Evolutionary conservation across 306 rosid species (phyloP).

Genomic region (Cyamopsis tetragonoloba): DNA sequence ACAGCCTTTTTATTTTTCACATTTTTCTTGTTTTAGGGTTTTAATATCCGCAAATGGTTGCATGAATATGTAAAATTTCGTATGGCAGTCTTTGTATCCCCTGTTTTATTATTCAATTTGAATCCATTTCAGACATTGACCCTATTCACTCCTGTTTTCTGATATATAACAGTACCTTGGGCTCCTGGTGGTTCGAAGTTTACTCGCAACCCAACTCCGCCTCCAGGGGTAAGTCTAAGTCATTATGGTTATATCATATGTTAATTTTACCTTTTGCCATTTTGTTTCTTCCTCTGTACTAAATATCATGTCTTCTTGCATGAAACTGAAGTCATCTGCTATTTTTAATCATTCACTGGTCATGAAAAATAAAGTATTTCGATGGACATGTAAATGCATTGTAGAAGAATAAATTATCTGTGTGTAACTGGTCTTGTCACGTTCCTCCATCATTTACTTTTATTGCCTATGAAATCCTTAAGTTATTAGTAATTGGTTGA

Average conservation of each 20-base stretch:
- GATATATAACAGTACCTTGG: slow-evolving; percentile 79
- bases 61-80: neutral
- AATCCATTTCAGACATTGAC: slow-evolving; percentile 13
- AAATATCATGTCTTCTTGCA: neutral
- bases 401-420: neutral
- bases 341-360: no score
- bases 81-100: neutral
- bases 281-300: neutral
- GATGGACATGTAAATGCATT: no score
- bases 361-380: no score
- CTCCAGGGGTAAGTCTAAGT: slow-evolving; percentile 90
- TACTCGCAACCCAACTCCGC: slow-evolving; percentile 89
- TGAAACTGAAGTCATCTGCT: neutral
- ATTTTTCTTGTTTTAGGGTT: neutral
- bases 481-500: neutral
- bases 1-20: neutral
- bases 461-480: neutral
- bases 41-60: neutral
- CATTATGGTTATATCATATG: neutral
- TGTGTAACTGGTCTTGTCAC: neutral
- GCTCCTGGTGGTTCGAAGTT: slow-evolving; percentile 98
- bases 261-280: neutral
- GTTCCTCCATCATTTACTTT: neutral
- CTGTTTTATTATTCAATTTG: neutral
- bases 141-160: slow-evolving; percentile 11